Evolutionary conservation across 2,329 filamentous ascomycete species (phyloP).

Genomic region (Samsoniella hepiali): DNA sequence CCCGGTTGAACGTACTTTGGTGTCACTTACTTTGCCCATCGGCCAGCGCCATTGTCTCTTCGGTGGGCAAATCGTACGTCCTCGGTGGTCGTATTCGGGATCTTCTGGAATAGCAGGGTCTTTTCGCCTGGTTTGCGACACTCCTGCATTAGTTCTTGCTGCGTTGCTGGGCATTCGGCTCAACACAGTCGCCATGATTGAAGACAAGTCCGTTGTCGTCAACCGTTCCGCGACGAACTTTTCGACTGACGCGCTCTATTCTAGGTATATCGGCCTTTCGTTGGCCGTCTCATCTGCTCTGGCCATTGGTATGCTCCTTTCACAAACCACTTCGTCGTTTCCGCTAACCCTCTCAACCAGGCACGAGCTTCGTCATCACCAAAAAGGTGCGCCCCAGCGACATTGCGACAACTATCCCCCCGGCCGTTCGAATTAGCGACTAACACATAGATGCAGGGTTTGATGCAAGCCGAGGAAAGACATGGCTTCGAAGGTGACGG

Average conservation of each 20-base stretch:
- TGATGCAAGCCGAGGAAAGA: constrained; percentile 84
- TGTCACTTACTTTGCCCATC: not conserved
- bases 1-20: not conserved
- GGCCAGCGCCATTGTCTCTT: not conserved
- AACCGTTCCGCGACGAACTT: not conserved
- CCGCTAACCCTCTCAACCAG: constrained; percentile 41
- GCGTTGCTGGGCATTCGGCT: not conserved
- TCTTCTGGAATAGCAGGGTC: not conserved
- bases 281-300: constrained; percentile 17
- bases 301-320: constrained; percentile 12
- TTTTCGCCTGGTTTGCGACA: constrained; percentile 9
- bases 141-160: not conserved
- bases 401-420: not conserved
- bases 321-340: not conserved
- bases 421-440: not conserved
- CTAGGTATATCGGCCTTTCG: constrained; percentile 16
- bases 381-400: constrained; percentile 69
- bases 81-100: not conserved
- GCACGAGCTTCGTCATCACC: constrained; percentile 96
- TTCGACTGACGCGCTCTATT: not conserved
- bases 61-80: not conserved
- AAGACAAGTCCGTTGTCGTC: constrained; percentile 15
- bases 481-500: constrained; percentile 98
- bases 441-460: constrained; percentile 54
- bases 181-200: constrained; percentile 1